These are phyloP conservation scores for Nitzschia palea DNA, from an alignment of 108 stramenopile genomes.

Conservation along the genomic window DNA sequence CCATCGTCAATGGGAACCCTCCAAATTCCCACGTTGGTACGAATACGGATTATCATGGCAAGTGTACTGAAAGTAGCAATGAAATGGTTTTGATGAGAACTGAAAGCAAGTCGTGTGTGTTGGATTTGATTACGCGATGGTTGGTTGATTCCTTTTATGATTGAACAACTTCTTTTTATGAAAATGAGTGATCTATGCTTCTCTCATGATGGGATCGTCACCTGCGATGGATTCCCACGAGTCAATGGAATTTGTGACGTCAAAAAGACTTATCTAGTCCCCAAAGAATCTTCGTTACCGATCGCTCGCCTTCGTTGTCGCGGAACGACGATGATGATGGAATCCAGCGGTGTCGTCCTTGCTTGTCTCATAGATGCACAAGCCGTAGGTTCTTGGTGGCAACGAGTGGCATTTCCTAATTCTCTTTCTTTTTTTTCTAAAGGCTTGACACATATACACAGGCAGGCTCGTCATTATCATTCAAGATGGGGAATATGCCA, in stretches of 20 bases:
- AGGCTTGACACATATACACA: no score
- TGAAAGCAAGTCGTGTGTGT: background rate
- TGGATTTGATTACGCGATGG: background rate
- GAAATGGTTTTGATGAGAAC: no score
- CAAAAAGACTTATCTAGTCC: constrained; percentile 10
- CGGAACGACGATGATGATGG: background rate
- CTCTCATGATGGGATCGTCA: no score
- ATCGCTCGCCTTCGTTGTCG: constrained; percentile 3
- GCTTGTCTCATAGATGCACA: background rate
- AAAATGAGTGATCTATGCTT: no score
- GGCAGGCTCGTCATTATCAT: no score
- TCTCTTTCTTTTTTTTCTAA: background rate
- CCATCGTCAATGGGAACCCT: constrained; percentile 63
- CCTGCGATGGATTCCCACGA: no score
- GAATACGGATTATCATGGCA: constrained; percentile 83
- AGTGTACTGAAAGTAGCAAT: no score
- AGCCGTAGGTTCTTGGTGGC: background rate
- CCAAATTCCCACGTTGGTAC: constrained; percentile 87
- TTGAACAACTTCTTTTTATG: no score
- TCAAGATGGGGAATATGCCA: constrained; percentile 77
- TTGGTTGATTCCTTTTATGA: background rate
- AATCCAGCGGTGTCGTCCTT: background rate
- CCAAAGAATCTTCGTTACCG: background rate
- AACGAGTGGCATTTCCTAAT: background rate
- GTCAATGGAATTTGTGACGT: no score